A percentile compares a stretch with the other conserved stretches of the same genome.
phyloP scores from a whole-genome alignment of 345 rosid genomes.

The Populus nigra region DNA sequence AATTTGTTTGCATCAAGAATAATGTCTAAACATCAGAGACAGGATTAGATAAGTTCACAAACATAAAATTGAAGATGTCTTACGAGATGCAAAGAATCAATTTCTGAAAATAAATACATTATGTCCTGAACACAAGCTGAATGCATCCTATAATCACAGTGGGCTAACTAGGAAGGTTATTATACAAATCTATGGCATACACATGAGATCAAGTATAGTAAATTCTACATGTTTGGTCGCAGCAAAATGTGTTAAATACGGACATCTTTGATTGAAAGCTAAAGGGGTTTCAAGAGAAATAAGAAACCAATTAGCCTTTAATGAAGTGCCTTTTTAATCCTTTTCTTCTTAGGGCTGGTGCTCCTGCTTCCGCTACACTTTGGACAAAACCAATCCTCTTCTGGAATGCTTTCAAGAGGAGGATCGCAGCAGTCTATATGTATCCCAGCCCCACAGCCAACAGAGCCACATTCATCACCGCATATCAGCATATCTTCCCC shows the following conservation, averaged over 20 bases:
- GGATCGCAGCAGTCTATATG: constrained; percentile 74
- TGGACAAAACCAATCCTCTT: constrained; percentile 72
- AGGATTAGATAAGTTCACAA: not conserved
- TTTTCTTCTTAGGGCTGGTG: constrained; percentile 9
- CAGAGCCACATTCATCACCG: constrained; percentile 48
- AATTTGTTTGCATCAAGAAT: not conserved
- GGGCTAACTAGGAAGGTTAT: not conserved
- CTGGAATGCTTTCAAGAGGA: constrained; percentile 51
- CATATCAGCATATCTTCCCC: constrained; percentile 72
- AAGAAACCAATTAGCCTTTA: not conserved
- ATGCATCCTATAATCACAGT: not conserved
- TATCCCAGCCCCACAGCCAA: constrained; percentile 57
- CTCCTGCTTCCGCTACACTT: constrained; percentile 27
- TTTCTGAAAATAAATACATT: not conserved
- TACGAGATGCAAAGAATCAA: not conserved
- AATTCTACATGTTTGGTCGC: constrained; percentile 4
- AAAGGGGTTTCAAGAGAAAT: not conserved
- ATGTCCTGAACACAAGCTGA: not conserved
- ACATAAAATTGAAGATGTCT: not conserved
- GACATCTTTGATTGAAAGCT: not conserved
- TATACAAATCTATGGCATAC: constrained; percentile 1
- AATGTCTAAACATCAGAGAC: not conserved
- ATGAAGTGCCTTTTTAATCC: constrained; percentile 17
- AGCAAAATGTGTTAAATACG: not conserved
- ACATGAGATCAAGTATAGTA: not conserved